phyloP scores from a whole-genome alignment of 2,329 filamentous ascomycete genomes.

The Gaeumannomyces sp. region DNA sequence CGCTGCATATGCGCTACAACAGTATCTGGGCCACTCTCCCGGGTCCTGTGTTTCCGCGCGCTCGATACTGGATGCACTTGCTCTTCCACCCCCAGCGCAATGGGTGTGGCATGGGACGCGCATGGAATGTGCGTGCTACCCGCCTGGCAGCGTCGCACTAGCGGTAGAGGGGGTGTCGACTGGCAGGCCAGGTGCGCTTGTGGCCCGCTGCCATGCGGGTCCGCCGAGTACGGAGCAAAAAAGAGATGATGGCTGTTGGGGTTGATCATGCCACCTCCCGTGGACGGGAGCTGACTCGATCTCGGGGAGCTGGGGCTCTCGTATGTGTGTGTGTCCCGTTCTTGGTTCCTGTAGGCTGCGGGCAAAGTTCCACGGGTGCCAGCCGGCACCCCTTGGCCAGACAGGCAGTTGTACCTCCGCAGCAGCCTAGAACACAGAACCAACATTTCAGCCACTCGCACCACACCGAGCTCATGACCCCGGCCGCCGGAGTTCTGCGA shows the following conservation, averaged over 20 bases:
- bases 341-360: background rate
- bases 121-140: background rate
- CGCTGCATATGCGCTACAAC: background rate
- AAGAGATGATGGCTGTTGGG: background rate
- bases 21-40: background rate
- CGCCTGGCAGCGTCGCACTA: background rate
- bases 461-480: background rate
- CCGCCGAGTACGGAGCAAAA: background rate
- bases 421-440: background rate
- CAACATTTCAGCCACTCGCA: background rate
- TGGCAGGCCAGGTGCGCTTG: background rate
- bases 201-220: constrained; percentile 1
- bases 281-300: background rate
- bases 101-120: background rate
- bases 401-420: background rate
- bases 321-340: background rate
- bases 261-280: background rate
- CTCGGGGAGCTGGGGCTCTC: background rate
- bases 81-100: background rate
- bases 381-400: background rate
- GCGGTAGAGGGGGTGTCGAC: background rate
- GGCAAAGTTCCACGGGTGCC: background rate
- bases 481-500: background rate
- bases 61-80: background rate
- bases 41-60: background rate